A percentile compares a stretch with the other conserved stretches of the same genome.
phyloP scores from a whole-genome alignment of 2,329 filamentous ascomycete species.

The Fusarium pseudonygamai region DNA sequence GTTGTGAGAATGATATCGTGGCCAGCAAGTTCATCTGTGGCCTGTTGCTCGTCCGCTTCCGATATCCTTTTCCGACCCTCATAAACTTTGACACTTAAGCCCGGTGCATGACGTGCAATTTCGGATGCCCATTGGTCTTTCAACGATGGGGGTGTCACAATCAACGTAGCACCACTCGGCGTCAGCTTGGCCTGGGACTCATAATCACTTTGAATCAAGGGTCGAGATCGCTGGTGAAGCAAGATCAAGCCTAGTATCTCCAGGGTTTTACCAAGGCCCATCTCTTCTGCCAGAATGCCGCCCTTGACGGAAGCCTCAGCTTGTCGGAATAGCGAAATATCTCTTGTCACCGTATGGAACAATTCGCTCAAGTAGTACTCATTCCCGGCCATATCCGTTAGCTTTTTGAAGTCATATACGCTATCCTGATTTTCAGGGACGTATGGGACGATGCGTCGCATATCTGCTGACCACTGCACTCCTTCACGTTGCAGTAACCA shows the following conservation, averaged over 20 bases:
- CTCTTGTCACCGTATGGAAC: slow-evolving; percentile 66
- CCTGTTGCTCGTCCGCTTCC: slow-evolving; percentile 49
- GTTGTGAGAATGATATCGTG: slow-evolving; percentile 72
- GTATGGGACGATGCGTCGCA: slow-evolving; percentile 30
- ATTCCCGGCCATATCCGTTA: slow-evolving; percentile 47
- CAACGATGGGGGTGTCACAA: slow-evolving; percentile 67
- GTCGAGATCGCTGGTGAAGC: slow-evolving; percentile 60
- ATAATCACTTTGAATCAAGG: slow-evolving; percentile 43
- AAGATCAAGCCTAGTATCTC: slow-evolving; percentile 78
- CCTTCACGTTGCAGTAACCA: slow-evolving; percentile 78
- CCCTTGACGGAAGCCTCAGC: slow-evolving; percentile 57
- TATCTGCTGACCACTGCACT: slow-evolving; percentile 55
- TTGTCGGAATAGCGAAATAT: slow-evolving; percentile 56
- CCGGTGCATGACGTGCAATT: slow-evolving; percentile 66
- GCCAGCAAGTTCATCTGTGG: slow-evolving; percentile 56
- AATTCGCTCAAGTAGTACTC: slow-evolving; percentile 69
- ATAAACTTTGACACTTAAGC: slow-evolving; percentile 66
- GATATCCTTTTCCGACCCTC: slow-evolving; percentile 56
- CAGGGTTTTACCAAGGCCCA: slow-evolving; percentile 84
- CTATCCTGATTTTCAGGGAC: slow-evolving; percentile 1
- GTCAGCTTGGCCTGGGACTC: slow-evolving; percentile 52
- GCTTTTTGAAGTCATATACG: slow-evolving; percentile 46
- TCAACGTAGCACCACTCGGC: slow-evolving; percentile 66
- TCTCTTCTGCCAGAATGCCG: slow-evolving; percentile 81
- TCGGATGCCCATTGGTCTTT: slow-evolving; percentile 70